Percentiles rank a stretch among this genome's conserved stretches.
Conservation (phyloP, 2,329 filamentous ascomycete genomes). For the Xylariaceae sp. region DNA sequence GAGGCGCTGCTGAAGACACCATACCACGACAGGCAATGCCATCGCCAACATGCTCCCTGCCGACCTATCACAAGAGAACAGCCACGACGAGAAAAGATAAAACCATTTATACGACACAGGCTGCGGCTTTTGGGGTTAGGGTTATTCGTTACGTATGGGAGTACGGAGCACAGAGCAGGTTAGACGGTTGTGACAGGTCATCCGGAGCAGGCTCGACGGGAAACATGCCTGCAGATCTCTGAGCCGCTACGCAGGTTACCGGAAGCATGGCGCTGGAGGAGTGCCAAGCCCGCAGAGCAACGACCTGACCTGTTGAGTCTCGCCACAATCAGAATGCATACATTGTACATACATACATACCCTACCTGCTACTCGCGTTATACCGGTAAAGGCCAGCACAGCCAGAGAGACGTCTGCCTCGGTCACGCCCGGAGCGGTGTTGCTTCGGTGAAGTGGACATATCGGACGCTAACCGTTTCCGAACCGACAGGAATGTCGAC, state of each 20-base stretch:
- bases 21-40: background rate
- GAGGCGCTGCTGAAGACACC: background rate
- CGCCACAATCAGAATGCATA: background rate
- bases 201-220: slow-evolving; percentile 1
- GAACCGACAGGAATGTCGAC: background rate
- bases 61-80: background rate
- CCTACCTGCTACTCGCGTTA: background rate
- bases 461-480: background rate
- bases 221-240: slow-evolving; percentile 6
- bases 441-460: slow-evolving; percentile 2
- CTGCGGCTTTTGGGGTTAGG: background rate
- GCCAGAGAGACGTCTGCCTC: background rate
- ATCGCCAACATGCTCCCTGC: background rate
- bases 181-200: slow-evolving; percentile 10
- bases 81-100: background rate
- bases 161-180: background rate
- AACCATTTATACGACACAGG: background rate
- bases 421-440: background rate
- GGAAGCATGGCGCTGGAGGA: slow-evolving; percentile 4
- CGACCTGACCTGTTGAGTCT: background rate
- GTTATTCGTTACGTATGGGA: background rate
- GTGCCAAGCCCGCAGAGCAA: slow-evolving; percentile 8
- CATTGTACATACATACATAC: background rate
- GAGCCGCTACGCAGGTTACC: slow-evolving; percentile 11
- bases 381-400: background rate